phyloP scores from a whole-genome alignment of 176 grass and related monocot species.

The Avena sativa region DNA sequence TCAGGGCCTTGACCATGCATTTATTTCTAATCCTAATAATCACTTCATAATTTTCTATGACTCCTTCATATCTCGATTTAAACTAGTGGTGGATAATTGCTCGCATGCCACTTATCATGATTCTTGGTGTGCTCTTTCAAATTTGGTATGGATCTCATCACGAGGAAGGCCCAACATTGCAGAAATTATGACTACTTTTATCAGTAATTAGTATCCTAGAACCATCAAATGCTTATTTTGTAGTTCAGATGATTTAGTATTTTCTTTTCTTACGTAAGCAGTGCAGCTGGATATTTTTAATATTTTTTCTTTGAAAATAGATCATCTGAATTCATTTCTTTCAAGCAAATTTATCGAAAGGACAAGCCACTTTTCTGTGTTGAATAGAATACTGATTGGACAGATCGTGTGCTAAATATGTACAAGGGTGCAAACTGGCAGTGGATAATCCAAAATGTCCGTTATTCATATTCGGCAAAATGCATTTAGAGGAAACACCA shows the following conservation, averaged over 20 bases:
- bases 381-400: too few species aligned
- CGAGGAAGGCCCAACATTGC: slow-evolving; percentile 1
- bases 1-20: slow-evolving; percentile 1
- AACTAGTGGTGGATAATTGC: not conserved
- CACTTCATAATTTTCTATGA: slow-evolving; percentile 1
- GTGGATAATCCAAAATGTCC: not conserved
- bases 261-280: not conserved
- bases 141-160: not conserved
- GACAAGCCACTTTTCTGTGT: too few species aligned
- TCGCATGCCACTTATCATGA: not conserved
- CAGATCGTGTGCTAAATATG: too few species aligned
- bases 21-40: slow-evolving; percentile 24
- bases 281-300: too few species aligned
- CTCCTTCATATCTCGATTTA: not conserved
- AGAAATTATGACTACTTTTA: not conserved
- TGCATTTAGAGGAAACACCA: not conserved
- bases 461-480: not conserved
- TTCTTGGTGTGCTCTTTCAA: slow-evolving; percentile 16
- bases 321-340: too few species aligned
- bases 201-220: not conserved
- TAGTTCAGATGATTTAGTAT: not conserved
- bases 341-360: too few species aligned
- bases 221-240: slow-evolving; percentile 19
- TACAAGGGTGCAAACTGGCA: not conserved
- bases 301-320: too few species aligned